A percentile compares a stretch with the other conserved stretches of the same genome.
phyloP scores from a whole-genome alignment of 805 yeast genomes.

The Danielozyma ontarioensis region DNA sequence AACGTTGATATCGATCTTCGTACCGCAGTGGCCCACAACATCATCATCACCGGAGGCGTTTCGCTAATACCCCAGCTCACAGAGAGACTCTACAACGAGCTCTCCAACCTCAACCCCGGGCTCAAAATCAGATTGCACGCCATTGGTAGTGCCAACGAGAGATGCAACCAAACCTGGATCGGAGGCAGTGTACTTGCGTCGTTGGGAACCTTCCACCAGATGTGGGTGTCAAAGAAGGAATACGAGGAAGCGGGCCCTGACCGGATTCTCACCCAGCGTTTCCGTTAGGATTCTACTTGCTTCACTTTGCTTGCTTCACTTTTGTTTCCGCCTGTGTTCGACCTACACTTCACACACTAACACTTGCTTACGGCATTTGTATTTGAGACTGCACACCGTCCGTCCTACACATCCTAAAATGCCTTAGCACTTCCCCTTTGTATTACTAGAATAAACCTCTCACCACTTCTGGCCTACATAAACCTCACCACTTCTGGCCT shows the following conservation, averaged over 20 bases:
- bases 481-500: too few relatives aligned
- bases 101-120: slow-evolving; percentile 71
- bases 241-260: slow-evolving; percentile 86
- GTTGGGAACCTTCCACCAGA: slow-evolving; percentile 89
- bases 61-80: slow-evolving; percentile 78
- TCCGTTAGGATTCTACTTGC: slow-evolving; percentile 50
- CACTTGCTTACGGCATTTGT: too few relatives aligned
- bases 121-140: slow-evolving; percentile 80
- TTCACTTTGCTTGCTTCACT: neutral
- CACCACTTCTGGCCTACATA: too few relatives aligned
- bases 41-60: slow-evolving; percentile 80
- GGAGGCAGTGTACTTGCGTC: slow-evolving; percentile 89
- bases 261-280: slow-evolving; percentile 72
- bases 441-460: too few relatives aligned
- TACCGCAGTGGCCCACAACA: slow-evolving; percentile 82
- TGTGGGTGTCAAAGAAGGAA: slow-evolving; percentile 88
- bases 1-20: slow-evolving; percentile 75
- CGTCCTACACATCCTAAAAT: too few relatives aligned
- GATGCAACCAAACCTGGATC: slow-evolving; percentile 81
- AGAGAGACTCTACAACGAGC: slow-evolving; percentile 68
- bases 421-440: neutral
- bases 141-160: slow-evolving; percentile 70
- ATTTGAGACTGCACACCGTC: too few relatives aligned
- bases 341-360: too few relatives aligned
- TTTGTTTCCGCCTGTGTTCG: too few relatives aligned